Percentiles rank a stretch among this genome's conserved stretches.
Evolutionary conservation across 2,329 filamentous ascomycete genomes (phyloP).

Genomic region (Exophiala alcalophila): DNA sequence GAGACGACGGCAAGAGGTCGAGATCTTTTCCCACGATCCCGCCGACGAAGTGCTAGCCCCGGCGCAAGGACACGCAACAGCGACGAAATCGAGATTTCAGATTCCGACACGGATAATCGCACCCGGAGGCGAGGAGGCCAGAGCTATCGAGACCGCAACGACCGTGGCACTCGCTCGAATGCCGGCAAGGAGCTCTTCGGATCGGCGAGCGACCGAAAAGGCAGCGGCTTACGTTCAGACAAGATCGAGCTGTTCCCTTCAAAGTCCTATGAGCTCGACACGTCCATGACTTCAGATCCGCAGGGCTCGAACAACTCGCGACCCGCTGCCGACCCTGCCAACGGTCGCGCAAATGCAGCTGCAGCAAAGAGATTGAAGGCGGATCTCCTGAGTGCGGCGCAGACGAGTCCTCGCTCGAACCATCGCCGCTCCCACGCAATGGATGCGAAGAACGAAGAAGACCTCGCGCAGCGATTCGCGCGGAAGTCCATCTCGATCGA

Average conservation of each 20-base stretch:
- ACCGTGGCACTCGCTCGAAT: conserved; percentile 36
- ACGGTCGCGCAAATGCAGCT: conserved; percentile 28
- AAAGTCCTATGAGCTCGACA: conserved; percentile 31
- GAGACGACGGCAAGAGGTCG: conserved; percentile 31
- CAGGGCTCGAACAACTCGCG: conserved; percentile 43
- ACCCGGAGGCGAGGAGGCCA: conserved; percentile 38
- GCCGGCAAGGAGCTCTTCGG: conserved; percentile 61
- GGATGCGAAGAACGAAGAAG: conserved; percentile 55
- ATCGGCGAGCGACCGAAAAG: conserved; percentile 44
- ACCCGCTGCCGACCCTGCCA: conserved; percentile 30
- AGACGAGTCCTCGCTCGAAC: conserved; percentile 36
- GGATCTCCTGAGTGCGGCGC: conserved; percentile 56
- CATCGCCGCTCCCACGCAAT: conserved; percentile 52
- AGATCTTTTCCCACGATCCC: conserved; percentile 43
- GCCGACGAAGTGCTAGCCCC: conserved; percentile 61
- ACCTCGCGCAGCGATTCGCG: conserved; percentile 39
- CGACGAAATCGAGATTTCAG: conserved; percentile 45
- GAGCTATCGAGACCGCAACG: conserved; percentile 45
- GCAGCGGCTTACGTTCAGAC: conserved; percentile 22
- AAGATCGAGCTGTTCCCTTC: conserved; percentile 46
- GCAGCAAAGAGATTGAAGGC: conserved; percentile 45
- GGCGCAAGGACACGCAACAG: conserved; percentile 45
- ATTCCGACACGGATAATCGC: conserved; percentile 33
- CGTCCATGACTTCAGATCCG: conserved; percentile 30
- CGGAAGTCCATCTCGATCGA: conserved; percentile 30